Base-by-base conservation (phyloP, 768 basidiomycete genomes). In the Lactarius vividus region DNA sequence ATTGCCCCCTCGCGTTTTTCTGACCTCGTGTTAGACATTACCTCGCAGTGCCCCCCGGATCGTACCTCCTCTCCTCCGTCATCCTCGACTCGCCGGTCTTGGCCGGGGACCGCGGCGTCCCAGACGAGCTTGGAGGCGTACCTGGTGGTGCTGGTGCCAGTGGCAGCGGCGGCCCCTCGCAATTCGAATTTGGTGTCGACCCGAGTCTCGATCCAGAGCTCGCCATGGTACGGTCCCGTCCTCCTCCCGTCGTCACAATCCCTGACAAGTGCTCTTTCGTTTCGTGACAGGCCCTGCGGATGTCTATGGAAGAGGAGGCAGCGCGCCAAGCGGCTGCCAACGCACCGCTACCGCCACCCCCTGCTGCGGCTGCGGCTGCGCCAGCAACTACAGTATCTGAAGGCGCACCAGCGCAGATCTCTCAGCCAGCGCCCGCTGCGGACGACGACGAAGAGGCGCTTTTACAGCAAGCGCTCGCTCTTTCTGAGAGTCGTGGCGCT, bases 241-340 rank as follows among this genome's bases (percentile, higher is more conserved):
- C n/a, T 5, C 61, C 54, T 39, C 11, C 62, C 7, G 35, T 49
- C 15, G 4, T 15, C 20, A 4, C 9, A n/a, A 42, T 15, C 11
- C 13, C 23, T 37, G 49, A 6, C 57, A 8, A n/a, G 37, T 64
- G n/a, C 26, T 52, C 26, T 49, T 37, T 44, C 52, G 4, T 55
- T 69, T 33, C 66, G 61, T 5, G 33, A 49, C 70, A 97, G 96
- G 96, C 95, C 11, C 84, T 99, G 49, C 91, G 96, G 40, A 93
- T 98, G 92, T 98, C 96, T 1, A 87, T 98, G 84, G 92, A 96
- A 79, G 95, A 97, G 74, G 94, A 94, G 59, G 87, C 88, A 73
- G 93, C 92, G 20, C 88, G 95, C 13, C 81, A 84, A 81, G 81
- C 81, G 10, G 79, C 82, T 6, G 79, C 77, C 58, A 79, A 84